phyloP scores from a whole-genome alignment of 208 protist species.

The Zelonia costaricensis region DNA sequence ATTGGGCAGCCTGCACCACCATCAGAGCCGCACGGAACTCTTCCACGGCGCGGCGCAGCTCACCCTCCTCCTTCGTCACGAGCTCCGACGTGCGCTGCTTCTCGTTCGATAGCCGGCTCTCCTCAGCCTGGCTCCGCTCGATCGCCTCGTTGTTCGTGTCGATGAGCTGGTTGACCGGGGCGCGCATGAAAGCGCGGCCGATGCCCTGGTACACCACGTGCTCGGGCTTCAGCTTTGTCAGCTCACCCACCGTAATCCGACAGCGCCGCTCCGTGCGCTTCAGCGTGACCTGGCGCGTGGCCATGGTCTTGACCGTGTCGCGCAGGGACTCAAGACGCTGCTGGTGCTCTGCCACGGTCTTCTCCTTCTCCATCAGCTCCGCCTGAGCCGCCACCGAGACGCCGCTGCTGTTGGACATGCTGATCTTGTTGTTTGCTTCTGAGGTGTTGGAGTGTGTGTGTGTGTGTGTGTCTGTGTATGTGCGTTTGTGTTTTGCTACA shows the following conservation, averaged over 20 bases:
- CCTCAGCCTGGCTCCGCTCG: constrained; percentile 80
- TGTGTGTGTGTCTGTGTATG: not conserved
- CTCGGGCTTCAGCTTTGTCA: constrained; percentile 58
- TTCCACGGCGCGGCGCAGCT: constrained; percentile 67
- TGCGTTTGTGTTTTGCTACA: too few species aligned
- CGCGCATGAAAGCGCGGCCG: constrained; percentile 79
- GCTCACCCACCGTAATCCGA: constrained; percentile 80
- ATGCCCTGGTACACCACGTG: constrained; percentile 83
- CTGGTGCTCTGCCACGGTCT: constrained; percentile 81
- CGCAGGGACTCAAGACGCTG: constrained; percentile 76
- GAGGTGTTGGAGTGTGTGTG: not conserved
- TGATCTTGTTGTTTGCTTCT: constrained; percentile 1
- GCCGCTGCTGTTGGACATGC: constrained; percentile 47
- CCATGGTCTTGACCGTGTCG: constrained; percentile 81
- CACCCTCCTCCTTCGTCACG: constrained; percentile 69
- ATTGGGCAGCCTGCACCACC: constrained; percentile 45
- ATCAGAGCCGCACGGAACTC: constrained; percentile 60
- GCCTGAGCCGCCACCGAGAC: constrained; percentile 68
- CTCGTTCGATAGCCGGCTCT: constrained; percentile 66
- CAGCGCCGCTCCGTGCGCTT: constrained; percentile 66
- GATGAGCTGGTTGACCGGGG: constrained; percentile 66
- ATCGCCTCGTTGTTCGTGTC: constrained; percentile 63
- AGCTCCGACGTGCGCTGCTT: constrained; percentile 82
- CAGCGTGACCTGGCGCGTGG: constrained; percentile 72
- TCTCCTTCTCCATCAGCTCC: constrained; percentile 91